Evolutionary conservation across 2,329 filamentous ascomycete species (phyloP), one percentile per base, ranked within the genome.

Genomic region (Metarhizium guizhouense): DNA sequence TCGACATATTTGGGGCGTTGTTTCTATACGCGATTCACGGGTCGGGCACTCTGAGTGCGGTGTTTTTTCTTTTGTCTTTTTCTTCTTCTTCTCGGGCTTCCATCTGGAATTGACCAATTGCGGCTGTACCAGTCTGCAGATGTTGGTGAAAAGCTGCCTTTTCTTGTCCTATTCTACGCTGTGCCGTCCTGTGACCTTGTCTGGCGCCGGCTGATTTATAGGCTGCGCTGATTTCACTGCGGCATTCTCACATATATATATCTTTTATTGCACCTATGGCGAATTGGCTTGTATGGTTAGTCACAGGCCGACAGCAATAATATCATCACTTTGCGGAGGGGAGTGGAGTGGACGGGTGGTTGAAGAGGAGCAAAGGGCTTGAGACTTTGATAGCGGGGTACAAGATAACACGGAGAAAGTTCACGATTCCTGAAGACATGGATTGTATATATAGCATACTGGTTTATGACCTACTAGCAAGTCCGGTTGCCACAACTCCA

Each of bases 1-100:
- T 30, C 45, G 10, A 48, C 55, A 51, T 56, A 45, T 38, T 11
- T 58, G 54, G 52, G 61, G 62, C 61, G 59, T 65, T 64, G 59
- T 58, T 62, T 61, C 45, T 13, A 52, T 47, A 53, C 58, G 10
- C 10, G 42, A 42, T 53, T 56, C 56, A 48, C 38, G n/a, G 30
- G 10, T 13, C 6, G 40, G 16, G 36, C 40, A 20, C 32, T n/a
- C 54, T 47, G 57, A 56, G 50, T 51, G 8, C 50, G 57, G 59
- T 59, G 56, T 62, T 63, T 56, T 54, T 36, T 1, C 14, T 30
- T 45, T 51, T 42, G 6, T 38, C 7, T 16, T 45, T 25, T 13
- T 4, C 6, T n/a, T n/a, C 18, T 29, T 47, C 18, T 47, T 25
- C 14, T 8, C 14, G 38, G 55, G 54, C 60, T 60, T 57, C 60